Conservation (phyloP, 768 basidiomycete genomes). For the Podaxis sp. region DNA sequence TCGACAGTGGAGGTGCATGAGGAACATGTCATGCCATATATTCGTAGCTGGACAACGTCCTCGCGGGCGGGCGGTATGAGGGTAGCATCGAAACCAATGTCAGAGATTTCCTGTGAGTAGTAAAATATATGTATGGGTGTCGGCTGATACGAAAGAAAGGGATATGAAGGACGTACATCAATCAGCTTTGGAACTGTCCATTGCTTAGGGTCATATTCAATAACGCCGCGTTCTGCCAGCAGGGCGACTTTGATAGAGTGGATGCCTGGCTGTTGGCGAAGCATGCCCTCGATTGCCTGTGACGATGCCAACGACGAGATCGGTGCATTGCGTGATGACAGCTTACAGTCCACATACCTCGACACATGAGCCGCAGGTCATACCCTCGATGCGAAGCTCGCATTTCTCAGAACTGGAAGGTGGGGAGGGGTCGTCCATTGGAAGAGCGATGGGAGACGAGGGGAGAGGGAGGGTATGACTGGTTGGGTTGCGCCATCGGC, state of each 20-base stretch:
- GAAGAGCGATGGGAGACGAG: slow-evolving; percentile 12
- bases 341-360: slow-evolving; percentile 47
- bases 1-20: slow-evolving; percentile 79
- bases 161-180: slow-evolving; percentile 40
- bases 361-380: slow-evolving; percentile 89
- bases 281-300: slow-evolving; percentile 82
- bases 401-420: slow-evolving; percentile 45
- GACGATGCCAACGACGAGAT: background rate
- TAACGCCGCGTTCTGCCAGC: slow-evolving; percentile 87
- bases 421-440: slow-evolving; percentile 21
- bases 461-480: background rate
- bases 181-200: slow-evolving; percentile 84
- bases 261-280: slow-evolving; percentile 85
- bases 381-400: slow-evolving; percentile 80
- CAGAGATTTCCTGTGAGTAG: slow-evolving; percentile 72
- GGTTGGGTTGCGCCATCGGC: slow-evolving; percentile 4
- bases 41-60: slow-evolving; percentile 68
- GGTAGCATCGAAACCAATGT: slow-evolving; percentile 89
- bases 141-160: background rate
- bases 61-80: slow-evolving; percentile 60
- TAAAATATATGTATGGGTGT: slow-evolving; percentile 10
- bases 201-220: slow-evolving; percentile 81
- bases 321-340: background rate
- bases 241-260: slow-evolving; percentile 89
- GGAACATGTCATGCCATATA: slow-evolving; percentile 91